Evolutionary conservation across 1,139 yeast genomes (phyloP), one percentile per base, ranked within the genome.

Genomic region (Citeromyces hawaiiensis): DNA sequence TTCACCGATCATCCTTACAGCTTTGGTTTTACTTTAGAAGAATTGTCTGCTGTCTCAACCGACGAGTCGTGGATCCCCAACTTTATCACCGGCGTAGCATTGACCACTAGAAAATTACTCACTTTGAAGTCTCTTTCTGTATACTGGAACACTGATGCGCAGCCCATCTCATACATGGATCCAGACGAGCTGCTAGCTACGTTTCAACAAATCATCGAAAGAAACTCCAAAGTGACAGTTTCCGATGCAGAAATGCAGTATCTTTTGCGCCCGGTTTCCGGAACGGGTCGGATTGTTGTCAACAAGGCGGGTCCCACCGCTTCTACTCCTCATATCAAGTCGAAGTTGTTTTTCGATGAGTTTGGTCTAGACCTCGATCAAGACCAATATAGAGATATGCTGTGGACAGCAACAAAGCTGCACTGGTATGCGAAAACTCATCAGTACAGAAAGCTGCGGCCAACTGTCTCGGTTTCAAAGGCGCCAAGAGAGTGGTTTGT

Each of bases 21-120:
- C 0, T 61, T 88, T 29, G 99, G 99, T 7, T 50, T 86, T 16
- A 81, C 94, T 0, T 67, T 93, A 41, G 72, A 75, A 38, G 97
- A 93, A 57, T 66, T 93, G 37, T 86, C 96, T 0, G 98, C 96
- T 0, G 82, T 86, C 0, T 85, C 96, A 0, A 80, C 97, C 0
- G 91, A 88, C 56, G 77, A 72, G 25, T 63, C 72, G 31, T 93
- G 98, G 98, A 60, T 68, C 16, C 94, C 95, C 2, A 79, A 82
- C 19, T 91, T 91, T 55, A 81, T 91, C 35, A 73, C 91, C 5
- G 77, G 81, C 29, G 68, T 85, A 3, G 76, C 77, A 32, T 57
- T 67, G 10, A 65, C 80, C 39, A 77, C 96, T 1, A 74, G 85
- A 50, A 93, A 93, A 54, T 64, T 93, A 39, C 63, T 91, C 33